phyloP scores from a whole-genome alignment of 768 basidiomycete species.

The Pseudohyphozyma bogoriensis region DNA sequence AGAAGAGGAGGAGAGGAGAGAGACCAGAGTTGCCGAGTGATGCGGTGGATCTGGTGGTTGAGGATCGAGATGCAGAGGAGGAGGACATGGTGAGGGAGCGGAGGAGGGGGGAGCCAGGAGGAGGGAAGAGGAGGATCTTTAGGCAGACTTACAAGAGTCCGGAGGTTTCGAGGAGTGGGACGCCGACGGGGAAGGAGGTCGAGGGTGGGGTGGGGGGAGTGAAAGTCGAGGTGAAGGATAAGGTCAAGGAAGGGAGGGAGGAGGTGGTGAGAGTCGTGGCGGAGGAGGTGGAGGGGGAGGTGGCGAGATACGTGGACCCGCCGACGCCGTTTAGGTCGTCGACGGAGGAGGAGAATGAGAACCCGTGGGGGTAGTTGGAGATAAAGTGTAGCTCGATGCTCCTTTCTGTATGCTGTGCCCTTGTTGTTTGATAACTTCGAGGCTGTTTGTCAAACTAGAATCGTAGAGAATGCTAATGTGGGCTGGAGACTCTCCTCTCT shows the following conservation, averaged over 20 bases:
- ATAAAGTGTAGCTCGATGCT: no score
- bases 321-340: no score
- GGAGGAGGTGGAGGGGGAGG: slow-evolving; percentile 3
- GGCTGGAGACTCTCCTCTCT: no score
- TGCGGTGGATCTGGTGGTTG: slow-evolving; percentile 81
- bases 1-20: slow-evolving; percentile 16
- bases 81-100: slow-evolving; percentile 48
- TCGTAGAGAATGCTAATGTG: no score
- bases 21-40: slow-evolving; percentile 45
- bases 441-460: no score
- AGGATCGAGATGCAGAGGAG: slow-evolving; percentile 51
- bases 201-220: not conserved
- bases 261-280: slow-evolving; percentile 11
- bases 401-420: no score
- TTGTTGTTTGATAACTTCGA: no score
- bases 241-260: not conserved
- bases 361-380: no score
- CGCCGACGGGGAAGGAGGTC: not conserved
- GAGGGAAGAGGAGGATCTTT: slow-evolving; percentile 12
- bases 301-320: not conserved
- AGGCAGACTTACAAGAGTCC: slow-evolving; percentile 8
- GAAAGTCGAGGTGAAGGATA: not conserved
- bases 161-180: not conserved
- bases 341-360: no score
- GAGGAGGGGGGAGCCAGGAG: slow-evolving; percentile 52